Base-by-base conservation (phyloP, 192 early-diverging fungal genomes). In the Backusella mclennaniae region DNA sequence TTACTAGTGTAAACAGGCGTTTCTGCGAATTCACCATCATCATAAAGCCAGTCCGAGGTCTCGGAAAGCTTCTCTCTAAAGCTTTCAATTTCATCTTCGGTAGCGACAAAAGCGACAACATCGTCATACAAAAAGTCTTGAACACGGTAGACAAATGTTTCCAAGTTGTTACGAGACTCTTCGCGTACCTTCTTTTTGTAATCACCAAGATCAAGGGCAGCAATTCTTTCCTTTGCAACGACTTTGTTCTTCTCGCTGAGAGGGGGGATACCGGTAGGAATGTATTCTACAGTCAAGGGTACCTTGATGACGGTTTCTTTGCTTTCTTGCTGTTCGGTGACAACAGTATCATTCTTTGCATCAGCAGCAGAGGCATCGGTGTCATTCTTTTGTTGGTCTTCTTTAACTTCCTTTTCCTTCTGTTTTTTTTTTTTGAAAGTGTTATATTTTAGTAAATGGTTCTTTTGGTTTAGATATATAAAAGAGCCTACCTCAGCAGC, bases 21-120 rank as follows among this genome's bases (percentile, higher is more conserved):
- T 76, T 96, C 91, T 2, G 95, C 95, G 19, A 84, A 71, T 63
- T 96, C 94, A 12, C 89, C 94, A 29, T 90, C 90, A 53, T 91
- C 93, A 73, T 96, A 92, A 26, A 98, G 78, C 98, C 98, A 99
- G 17, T 95, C 95, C 6, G 91, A 88, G 3, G 87, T 83, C 21
- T 83, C 86, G 14, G 85, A 83, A 5, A 94, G 84, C 12, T 80
- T 81, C 26, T 86, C 81, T 6, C 84, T 82, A 19, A 98, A 80
- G 3, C 80, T 80, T 46, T 87, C 84, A 52, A 93, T 92, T 79
- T 98, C 90, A 6, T 88, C 86, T 31, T 91, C 89, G 17, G 92
- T 93, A 38, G 90, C 87, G n/a, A 94, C 89, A 7, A 85, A 73
- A 66, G 87, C 83, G 49, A 92, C 85, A 38, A 89, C 89, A 38